These are phyloP conservation scores for Plasmodium relictum DNA, from an alignment of 169 alveolate genomes.

Conservation along the genomic window DNA sequence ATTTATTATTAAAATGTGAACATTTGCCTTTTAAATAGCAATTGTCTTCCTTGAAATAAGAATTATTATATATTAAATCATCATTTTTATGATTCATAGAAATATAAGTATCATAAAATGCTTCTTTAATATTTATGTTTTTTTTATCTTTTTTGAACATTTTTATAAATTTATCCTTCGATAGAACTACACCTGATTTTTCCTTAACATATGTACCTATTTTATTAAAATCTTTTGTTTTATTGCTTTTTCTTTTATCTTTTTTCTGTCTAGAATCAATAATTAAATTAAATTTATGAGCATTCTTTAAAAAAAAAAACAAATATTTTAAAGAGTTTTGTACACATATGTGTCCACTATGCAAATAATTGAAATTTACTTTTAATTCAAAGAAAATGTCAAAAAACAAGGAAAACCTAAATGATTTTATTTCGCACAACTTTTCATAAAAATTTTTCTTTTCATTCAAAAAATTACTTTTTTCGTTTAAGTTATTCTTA, in stretches of 20 bases:
- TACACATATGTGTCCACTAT: conserved; percentile 57
- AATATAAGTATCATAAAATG: not conserved
- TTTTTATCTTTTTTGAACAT: not conserved
- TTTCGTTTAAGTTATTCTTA: conserved; percentile 22
- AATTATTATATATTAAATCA: too few relatives aligned
- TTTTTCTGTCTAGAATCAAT: conserved; percentile 13
- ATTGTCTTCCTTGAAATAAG: not conserved
- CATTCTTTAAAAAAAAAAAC: conserved; percentile 61
- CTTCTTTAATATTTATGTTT: not conserved
- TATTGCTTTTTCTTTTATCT: not conserved
- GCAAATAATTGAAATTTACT: conserved; percentile 58
- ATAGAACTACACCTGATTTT: not conserved
- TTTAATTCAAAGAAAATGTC: conserved; percentile 71
- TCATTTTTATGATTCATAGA: too few relatives aligned
- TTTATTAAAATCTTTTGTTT: not conserved
- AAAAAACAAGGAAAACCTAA: conserved; percentile 61
- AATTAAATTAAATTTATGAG: conserved; percentile 66
- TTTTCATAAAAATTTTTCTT: conserved; percentile 36
- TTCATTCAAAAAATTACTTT: not conserved
- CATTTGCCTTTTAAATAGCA: not conserved
- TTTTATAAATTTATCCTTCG: not conserved
- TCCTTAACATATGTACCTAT: not conserved
- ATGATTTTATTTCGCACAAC: conserved; percentile 43
- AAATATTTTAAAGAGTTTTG: conserved; percentile 50
- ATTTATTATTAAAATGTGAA: not conserved